Conservation (phyloP, 306 rosid genomes). For the Luffa acutangula region DNA sequence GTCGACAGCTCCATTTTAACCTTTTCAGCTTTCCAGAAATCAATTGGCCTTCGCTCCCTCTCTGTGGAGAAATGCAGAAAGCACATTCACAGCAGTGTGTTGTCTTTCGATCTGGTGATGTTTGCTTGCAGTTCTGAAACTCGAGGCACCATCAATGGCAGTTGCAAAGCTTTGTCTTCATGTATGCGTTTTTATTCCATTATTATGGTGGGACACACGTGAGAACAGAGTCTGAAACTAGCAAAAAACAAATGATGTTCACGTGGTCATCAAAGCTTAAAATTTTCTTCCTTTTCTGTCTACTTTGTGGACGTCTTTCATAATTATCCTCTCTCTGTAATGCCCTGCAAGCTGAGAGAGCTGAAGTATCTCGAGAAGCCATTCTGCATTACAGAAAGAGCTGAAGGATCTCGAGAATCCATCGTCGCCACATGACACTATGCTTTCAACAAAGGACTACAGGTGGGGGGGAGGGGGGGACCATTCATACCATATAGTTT, state of each 20-base stretch:
- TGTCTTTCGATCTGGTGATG: not conserved
- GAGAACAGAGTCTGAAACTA: not conserved
- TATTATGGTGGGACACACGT: slow-evolving; percentile 4
- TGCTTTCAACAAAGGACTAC: not conserved
- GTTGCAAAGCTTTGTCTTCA: slow-evolving; percentile 7
- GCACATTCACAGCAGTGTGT: not conserved
- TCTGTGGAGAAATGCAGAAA: not conserved
- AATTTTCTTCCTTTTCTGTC: not conserved
- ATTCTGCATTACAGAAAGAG: not conserved
- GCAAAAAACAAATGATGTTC: not conserved
- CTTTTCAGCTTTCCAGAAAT: not conserved
- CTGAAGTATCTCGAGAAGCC: not conserved
- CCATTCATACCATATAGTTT: not conserved
- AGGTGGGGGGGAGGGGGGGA: not conserved
- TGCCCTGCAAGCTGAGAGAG: not conserved
- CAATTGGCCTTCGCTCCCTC: not conserved
- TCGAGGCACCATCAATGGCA: not conserved
- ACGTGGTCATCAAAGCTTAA: not conserved
- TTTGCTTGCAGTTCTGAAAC: slow-evolving; percentile 4
- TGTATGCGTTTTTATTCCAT: not conserved
- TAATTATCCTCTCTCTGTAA: not conserved
- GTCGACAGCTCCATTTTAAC: not conserved
- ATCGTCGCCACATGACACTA: not conserved
- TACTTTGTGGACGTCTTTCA: not conserved
- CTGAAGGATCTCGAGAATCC: not conserved